Evolutionary conservation across 805 yeast genomes (phyloP), one percentile per base, ranked within the genome.

Genomic region (Candida methanosorbosa): DNA sequence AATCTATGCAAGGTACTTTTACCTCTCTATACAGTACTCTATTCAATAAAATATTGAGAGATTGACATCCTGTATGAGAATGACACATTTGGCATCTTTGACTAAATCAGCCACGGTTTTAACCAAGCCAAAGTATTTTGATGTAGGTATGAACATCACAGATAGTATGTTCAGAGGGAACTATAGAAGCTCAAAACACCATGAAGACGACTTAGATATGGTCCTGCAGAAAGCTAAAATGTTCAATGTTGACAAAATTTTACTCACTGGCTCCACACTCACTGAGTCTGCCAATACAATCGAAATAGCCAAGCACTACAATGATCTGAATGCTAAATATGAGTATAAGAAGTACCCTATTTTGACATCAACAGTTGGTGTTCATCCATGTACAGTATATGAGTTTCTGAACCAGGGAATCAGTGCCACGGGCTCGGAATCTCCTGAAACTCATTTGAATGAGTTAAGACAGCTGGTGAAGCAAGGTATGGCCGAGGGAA

Each of bases 311-410:
- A 18, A 32, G 2, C 32, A 41, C 3, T 40, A 38, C 22, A 40
- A 42, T 27, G 28, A 37, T 17, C 21, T 42, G 5, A 36, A 30
- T 26, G 28, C 18, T 5, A 15, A 22, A 19, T 41, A 50, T 3
- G 40, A 54, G 33, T 15, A 18, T 18, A 23, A 24, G 1, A 25
- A 34, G 6, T 50, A 58, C 27, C 61, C 61, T 1, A 38, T 40
- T 9, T 52, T 78, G 21, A 70, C 61, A 40, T 74, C 82, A 18
- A 92, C 98, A 0, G 88, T 78, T 2, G 98, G 99, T 11, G 94
- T 90, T 2, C 99, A 92, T 61, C 99, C 99, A 0, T 90, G 98
- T 57, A 66, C 81, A 14, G 94, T 87, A 0, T 55, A 54, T 50
- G 88, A 67, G 45, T 70, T 77, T 42, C 55, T 49, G 31, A 18